Evolutionary conservation across 208 protist genomes (phyloP), one percentile per base, ranked within the genome.

Genomic region (Crithidia fasciculata): DNA sequence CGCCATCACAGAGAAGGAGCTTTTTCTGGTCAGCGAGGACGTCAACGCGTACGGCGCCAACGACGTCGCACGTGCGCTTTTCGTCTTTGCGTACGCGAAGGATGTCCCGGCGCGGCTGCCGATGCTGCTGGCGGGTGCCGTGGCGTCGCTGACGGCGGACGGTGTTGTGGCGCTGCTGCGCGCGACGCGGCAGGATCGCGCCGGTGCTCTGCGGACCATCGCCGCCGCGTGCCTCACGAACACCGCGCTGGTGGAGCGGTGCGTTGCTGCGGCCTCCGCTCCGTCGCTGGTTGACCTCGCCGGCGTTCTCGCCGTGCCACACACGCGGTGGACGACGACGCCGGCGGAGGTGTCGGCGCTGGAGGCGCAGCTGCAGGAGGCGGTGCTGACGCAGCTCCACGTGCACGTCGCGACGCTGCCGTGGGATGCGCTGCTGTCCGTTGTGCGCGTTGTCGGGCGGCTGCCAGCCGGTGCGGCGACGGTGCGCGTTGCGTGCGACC

Each of bases 91-190:
- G 0, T n/a, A 19, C 6, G 16, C n/a, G 41, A 63, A 65, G 16
- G 74, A 75, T 40, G 40, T 80, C 19, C 74, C 74, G 10, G 10
- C 69, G 44, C 37, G 36, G 5, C 16, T 80, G 2, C 54, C 71
- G 7, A 43, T 50, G n/a, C 2, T 69, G 8, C 28, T 79, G 8
- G 18, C 71, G 0, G 52, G 8, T 28, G n/a, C 18, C 2, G 5
- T 16, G 16, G 12, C n/a, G 52, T 45, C 52, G 44, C 47, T 82
- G 47, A 73, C 77, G 18, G 28, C 71, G n/a, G 60, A 60, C 43
- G 87, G 84, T 45, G 58, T 87, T 4, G 79, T 76, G 4, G 80
- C 81, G 6, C 77, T 87, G 13, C 5, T 89, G 19, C 76, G 81
- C 18, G 76, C 76, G 0, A 49, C 64, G 2, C 74, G 77, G 18